Evolutionary conservation across 495 filamentous ascomycete genomes (phyloP).

Genomic region (Friedmanniomyces endolithicus): DNA sequence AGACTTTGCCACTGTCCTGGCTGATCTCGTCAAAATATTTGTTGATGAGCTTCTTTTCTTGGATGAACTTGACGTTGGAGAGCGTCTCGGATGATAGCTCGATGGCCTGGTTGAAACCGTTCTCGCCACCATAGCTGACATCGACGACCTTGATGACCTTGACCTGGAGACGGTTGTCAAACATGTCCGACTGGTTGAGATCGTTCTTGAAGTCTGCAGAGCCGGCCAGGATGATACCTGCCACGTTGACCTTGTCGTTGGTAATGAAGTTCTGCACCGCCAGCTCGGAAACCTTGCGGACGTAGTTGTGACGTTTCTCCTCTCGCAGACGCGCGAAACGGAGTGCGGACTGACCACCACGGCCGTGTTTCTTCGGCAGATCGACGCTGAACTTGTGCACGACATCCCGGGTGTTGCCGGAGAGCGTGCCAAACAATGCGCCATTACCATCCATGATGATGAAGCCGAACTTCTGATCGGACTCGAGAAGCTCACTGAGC

Average conservation of each 20-base stretch:
- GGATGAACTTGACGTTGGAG: slow-evolving; percentile 98
- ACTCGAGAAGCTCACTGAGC: slow-evolving; percentile 88
- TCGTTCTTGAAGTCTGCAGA: slow-evolving; percentile 99
- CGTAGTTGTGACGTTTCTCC: slow-evolving; percentile 99
- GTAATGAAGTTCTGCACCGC: slow-evolving; percentile 98
- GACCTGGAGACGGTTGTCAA: slow-evolving; percentile 73
- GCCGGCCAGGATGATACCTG: slow-evolving; percentile 84
- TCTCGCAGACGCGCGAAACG: slow-evolving; percentile 99
- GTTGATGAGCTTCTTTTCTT: slow-evolving; percentile 98
- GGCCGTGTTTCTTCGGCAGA: slow-evolving; percentile 97
- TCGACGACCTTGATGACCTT: slow-evolving; percentile 99
- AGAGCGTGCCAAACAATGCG: slow-evolving; percentile 88
- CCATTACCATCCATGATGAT: slow-evolving; percentile 99
- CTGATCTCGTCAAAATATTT: slow-evolving; percentile 98
- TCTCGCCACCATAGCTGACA: slow-evolving; percentile 96
- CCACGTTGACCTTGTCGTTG: slow-evolving; percentile 93
- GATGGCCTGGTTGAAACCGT: slow-evolving; percentile 99
- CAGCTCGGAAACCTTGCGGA: slow-evolving; percentile 93
- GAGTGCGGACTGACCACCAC: slow-evolving; percentile 97
- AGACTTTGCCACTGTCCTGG: slow-evolving; percentile 88
- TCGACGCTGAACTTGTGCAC: slow-evolving; percentile 95
- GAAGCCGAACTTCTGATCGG: slow-evolving; percentile 97
- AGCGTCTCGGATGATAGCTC: slow-evolving; percentile 91
- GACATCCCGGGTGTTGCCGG: slow-evolving; percentile 93
- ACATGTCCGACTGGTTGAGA: slow-evolving; percentile 92